phyloP scores from a whole-genome alignment of 1,139 yeast species.

The Kazachstania sp. region DNA sequence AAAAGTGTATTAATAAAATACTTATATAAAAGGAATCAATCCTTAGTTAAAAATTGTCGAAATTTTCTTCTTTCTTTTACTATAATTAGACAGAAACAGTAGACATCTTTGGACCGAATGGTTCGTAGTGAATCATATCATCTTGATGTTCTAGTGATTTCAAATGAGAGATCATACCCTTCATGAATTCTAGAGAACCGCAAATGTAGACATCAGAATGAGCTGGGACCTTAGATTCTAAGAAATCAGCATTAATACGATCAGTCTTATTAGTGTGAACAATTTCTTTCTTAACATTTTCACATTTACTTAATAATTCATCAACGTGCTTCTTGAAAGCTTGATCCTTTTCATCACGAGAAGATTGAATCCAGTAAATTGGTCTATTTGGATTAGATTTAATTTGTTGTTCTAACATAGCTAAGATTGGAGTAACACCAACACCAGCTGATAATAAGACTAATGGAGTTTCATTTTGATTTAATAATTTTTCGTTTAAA shows the following conservation, averaged over 20 bases:
- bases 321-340: conserved; percentile 24
- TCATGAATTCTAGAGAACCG: conserved; percentile 27
- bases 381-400: conserved; percentile 24
- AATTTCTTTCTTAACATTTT: conserved; percentile 12
- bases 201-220: conserved; percentile 28
- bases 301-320: conserved; percentile 12
- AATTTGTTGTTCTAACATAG: conserved; percentile 39
- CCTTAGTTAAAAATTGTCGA: too few species aligned
- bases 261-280: conserved; percentile 20
- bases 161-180: conserved; percentile 20
- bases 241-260: conserved; percentile 21
- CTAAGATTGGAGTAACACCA: conserved; percentile 57
- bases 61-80: too few species aligned
- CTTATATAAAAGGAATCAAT: too few species aligned
- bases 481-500: conserved; percentile 25
- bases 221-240: conserved; percentile 19
- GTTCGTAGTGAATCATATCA: conserved; percentile 26
- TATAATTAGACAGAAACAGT: conserved; percentile 12
- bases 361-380: conserved; percentile 27
- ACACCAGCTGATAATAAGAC: conserved; percentile 54
- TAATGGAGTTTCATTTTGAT: conserved; percentile 31
- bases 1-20: background rate
- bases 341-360: conserved; percentile 16
- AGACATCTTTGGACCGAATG: conserved; percentile 30
- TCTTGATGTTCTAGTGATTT: conserved; percentile 16